Evolutionary conservation across 1,284 basidiomycete genomes (phyloP).

Genomic region (Singerocomus inundabilis): DNA sequence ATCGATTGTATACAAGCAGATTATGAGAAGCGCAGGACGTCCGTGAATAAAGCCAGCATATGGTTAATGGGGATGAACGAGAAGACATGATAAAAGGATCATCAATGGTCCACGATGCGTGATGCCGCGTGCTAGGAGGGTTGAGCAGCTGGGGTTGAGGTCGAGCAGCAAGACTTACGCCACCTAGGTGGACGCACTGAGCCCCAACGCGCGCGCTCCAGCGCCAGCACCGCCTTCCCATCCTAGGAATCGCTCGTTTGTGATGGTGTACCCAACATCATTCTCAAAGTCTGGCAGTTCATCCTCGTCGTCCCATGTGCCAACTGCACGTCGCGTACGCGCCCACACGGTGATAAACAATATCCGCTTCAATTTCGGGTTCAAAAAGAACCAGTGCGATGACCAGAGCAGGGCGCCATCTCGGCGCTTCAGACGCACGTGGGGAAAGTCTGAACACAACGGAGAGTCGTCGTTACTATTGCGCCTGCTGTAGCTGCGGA

Average conservation of each 20-base stretch:
- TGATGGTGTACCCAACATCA: conserved; percentile 22
- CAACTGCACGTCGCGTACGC: conserved; percentile 61
- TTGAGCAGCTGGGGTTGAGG: conserved; percentile 15
- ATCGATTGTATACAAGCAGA: conserved; percentile 12
- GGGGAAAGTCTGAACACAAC: conserved; percentile 24
- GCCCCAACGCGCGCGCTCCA: conserved; percentile 71
- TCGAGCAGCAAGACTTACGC: conserved; percentile 23
- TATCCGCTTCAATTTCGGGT: conserved; percentile 89
- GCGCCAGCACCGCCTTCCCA: conserved; percentile 76
- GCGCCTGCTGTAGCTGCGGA: conserved; percentile 21
- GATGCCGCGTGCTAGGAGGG: conserved; percentile 3
- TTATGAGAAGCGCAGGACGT: background rate
- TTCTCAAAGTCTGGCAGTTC: conserved; percentile 36
- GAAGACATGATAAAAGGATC: background rate
- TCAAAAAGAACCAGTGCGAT: conserved; percentile 97
- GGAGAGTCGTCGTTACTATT: conserved; percentile 31
- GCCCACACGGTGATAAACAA: conserved; percentile 94
- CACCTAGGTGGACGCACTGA: conserved; percentile 36
- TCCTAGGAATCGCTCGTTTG: conserved; percentile 63
- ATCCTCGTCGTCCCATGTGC: conserved; percentile 53
- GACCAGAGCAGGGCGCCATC: conserved; percentile 91
- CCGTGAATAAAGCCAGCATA: background rate
- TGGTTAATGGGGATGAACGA: background rate
- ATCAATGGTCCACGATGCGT: background rate
- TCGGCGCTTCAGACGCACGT: conserved; percentile 38